Base-by-base conservation (phyloP, 2,329 filamentous ascomycete genomes). In the Fusarium oligoseptatum region DNA sequence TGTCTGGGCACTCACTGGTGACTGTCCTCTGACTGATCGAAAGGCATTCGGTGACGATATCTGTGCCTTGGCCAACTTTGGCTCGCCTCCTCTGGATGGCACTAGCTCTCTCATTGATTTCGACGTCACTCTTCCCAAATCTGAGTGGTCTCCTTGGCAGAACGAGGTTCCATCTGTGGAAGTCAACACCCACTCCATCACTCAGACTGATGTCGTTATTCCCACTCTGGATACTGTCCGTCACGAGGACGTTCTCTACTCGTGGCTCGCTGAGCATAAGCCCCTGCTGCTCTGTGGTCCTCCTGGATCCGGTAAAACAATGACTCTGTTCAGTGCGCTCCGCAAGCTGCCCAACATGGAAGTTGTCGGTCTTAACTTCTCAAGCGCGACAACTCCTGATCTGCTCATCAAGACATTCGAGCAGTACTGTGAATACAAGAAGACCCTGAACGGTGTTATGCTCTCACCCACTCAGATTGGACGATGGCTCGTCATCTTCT, bases 401-500 rank as follows among this genome's bases (percentile, higher is more conserved):
- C 91, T 99, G 32, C 90, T 99, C 72, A 95, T 99, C 87, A 99
- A 99, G 88, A 99, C 97, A 0, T 98, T 99, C 77, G 97, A 99
- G 85, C 97, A 99, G 82, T 98, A 99, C 84, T 99, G 97, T 84
- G 97, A 99, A 84, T 99, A 99, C 86, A 97, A 96, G 87, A 99
- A 99, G 89, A 98, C 97, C 0, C 87, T 98, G 57, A 98, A 97
- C 81, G 97, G 97, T 48, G 95, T 98, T 22, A 93, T 98, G 79
- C 93, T 99, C 75, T 97, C 96, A 27, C 97, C 97, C 0, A 97
- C 93, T 8, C 97, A 99, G 82, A 97, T 99, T 78, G 97, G 97
- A 24, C 93, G 96, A 77, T 99, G 97, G 97, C 89, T 99, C 41
- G 96, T 99, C 55, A 91, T 99, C 72, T 99, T 99, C 88, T 99